Base-by-base conservation (phyloP, 768 basidiomycete genomes). In the Naganishia vaughanmartiniae region DNA sequence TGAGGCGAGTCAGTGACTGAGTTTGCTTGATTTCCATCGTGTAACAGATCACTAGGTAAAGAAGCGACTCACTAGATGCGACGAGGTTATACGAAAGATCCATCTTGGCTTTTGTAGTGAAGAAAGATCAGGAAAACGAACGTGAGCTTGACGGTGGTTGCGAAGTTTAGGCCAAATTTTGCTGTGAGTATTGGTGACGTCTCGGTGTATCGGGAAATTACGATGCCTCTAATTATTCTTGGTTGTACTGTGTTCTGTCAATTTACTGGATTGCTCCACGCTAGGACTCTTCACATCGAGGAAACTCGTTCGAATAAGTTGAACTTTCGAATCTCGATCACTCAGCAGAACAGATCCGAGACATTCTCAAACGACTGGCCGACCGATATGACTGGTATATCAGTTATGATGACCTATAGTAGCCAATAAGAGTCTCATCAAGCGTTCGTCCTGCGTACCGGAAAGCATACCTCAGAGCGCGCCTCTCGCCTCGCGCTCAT, bases 1-100 rank as follows among this genome's bases (percentile, higher is more conserved):
- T 15, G 24, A 19, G 36, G 24, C 24, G 4, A 51, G 48, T 26
- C 24, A 24, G n/a, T n/a, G 21, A 21, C n/a, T n/a, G n/a, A n/a
- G n/a, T n/a, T n/a, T 24, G 24, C 46, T 21, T 54, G 34, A 6
- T 45, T 24, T 7, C 1, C 54, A 39, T 24, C 21, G 66, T 42
- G 24, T 45, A 17, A 45, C n/a, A n/a, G 36, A 9, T 11, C 7
- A 42, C 31, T 24, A 26, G 24, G 6, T 9, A 54, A 4, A n/a
- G 26, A 5, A 54, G 17, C 45, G 34, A 73, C 77, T 72, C 66
- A 80, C 79, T 80, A 54, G 78, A 77, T 3, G 79, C 79, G 17
- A 80, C 79, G 12, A 76, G 60, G 55, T 80, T 77, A 48, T 76
- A 80, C 14, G 78, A 78, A 21, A 78, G 71, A 70, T 80, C 79